Evolutionary conservation across 2,329 filamentous ascomycete genomes (phyloP), one percentile per base, ranked within the genome.

Genomic region (Lachnellula subtilissima): DNA sequence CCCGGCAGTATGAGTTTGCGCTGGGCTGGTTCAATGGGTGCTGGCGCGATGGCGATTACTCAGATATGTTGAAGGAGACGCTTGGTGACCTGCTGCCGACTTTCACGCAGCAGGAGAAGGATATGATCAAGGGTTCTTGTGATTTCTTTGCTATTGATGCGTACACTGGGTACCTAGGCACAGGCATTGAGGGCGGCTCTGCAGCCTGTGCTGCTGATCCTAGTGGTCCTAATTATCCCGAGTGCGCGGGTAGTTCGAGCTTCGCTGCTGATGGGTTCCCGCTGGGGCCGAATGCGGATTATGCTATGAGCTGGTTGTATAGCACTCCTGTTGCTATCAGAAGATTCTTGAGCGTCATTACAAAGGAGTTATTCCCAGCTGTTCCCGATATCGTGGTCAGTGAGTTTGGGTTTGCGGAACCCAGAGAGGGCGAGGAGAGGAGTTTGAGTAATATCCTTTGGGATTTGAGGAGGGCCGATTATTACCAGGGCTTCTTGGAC

Each of bases 401-500:
- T 14, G 66, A 68, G 36, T 68, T 68, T 50, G 66, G 66, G 0
- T 68, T 67, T 40, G 65, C 65, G n/a, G 65, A 68, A 46, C 65
- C 65, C 1, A 66, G 62, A 48, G 66, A 68, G 47, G 63, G 57
- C 1, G 22, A 60, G n/a, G 55, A 64, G 51, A 59, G 50, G 0
- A 51, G 39, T n/a, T 36, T 63, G 7, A 37, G 28, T 5, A 60
- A 56, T 28, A 84, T 93, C 50, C 75, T 94, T 52, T 76, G 91
- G 60, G 90, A 95, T 72, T 85, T 90, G 64, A 91, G 93, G 77
- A 82, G 91, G 17, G 83, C 84, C 55, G 76, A 86, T 68, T 95
- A 94, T 74, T 94, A 90, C 74, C 75, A 85, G 59, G 84, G 81
- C 56, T 94, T 94, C 69, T 82, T 93, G 65, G 79, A 78, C 52